Evolutionary conservation across 441 rosid genomes (phyloP).

Genomic region (Gossypium trilobum): DNA sequence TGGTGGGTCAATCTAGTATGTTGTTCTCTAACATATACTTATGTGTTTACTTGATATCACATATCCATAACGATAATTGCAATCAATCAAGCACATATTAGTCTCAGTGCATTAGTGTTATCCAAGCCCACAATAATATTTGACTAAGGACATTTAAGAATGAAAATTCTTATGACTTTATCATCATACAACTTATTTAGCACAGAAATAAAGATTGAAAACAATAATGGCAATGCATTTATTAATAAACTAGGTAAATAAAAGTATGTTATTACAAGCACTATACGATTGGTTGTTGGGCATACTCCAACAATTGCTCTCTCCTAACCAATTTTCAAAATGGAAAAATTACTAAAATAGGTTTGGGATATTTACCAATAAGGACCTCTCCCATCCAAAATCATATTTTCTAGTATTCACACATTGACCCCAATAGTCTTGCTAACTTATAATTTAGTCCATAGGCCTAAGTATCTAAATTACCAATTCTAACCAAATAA

Average conservation of each 20-base stretch:
- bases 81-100: background rate
- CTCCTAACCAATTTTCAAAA: background rate
- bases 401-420: background rate
- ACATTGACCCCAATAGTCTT: background rate
- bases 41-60: background rate
- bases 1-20: background rate
- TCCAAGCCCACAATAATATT: background rate
- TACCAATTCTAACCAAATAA: background rate
- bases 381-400: background rate
- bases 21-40: background rate
- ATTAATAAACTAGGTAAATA: background rate
- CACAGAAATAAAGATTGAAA: background rate
- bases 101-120: background rate
- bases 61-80: background rate
- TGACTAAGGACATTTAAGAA: background rate
- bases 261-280: background rate
- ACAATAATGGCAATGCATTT: background rate
- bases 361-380: background rate
- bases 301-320: background rate
- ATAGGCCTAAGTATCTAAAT: background rate
- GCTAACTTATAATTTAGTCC: background rate
- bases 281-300: background rate
- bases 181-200: background rate
- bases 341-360: background rate
- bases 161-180: background rate